phyloP scores from a whole-genome alignment of 1,284 basidiomycete genomes.

The Malassezia yamatoensis region DNA sequence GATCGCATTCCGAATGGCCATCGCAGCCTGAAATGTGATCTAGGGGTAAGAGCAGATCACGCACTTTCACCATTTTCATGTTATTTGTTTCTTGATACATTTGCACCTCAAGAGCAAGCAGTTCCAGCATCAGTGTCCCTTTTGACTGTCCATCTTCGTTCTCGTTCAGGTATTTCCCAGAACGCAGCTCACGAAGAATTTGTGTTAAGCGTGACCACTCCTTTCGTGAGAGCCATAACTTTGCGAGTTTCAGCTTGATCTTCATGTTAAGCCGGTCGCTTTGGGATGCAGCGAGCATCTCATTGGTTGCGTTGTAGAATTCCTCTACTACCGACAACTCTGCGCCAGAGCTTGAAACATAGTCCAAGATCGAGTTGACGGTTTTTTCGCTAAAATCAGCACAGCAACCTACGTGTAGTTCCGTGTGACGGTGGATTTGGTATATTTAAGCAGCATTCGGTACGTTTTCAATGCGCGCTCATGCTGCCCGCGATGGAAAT shows the following conservation, averaged over 20 bases:
- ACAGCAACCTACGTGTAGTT: constrained; percentile 26
- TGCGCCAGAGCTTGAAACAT: constrained; percentile 68
- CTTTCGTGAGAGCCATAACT: constrained; percentile 88
- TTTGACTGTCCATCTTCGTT: constrained; percentile 73
- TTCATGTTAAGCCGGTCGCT: constrained; percentile 95
- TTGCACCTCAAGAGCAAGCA: constrained; percentile 95
- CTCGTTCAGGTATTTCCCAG: constrained; percentile 53
- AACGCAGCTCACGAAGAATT: constrained; percentile 51
- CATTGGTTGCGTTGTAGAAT: constrained; percentile 88
- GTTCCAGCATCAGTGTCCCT: constrained; percentile 87
- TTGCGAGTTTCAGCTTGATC: constrained; percentile 91
- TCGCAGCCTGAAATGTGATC: constrained; percentile 94
- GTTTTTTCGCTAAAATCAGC: constrained; percentile 62
- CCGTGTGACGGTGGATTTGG: constrained; percentile 49
- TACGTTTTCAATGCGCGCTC: constrained; percentile 78
- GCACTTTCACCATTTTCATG: constrained; percentile 74
- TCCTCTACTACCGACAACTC: constrained; percentile 79
- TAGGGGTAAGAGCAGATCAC: background rate
- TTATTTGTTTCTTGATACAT: constrained; percentile 97
- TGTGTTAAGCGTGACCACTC: constrained; percentile 70
- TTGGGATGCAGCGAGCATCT: constrained; percentile 78
- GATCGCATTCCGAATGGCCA: constrained; percentile 85
- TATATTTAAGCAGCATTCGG: constrained; percentile 73
- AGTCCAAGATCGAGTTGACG: constrained; percentile 96
- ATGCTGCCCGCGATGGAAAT: constrained; percentile 69